phyloP scores from a whole-genome alignment of 805 yeast species.

The Alloascoidea hylecoeti region DNA sequence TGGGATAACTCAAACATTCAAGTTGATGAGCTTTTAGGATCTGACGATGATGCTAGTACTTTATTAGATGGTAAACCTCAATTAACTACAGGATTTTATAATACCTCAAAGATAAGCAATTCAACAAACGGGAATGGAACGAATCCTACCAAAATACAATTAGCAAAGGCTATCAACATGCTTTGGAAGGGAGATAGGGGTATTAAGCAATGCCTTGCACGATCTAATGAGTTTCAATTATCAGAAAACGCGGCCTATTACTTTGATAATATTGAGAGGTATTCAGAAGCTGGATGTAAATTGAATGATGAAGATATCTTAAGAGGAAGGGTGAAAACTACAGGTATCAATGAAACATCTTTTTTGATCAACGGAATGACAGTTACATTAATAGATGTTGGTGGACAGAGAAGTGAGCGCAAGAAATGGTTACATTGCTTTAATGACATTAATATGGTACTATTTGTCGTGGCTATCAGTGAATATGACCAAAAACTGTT shows the following conservation, averaged over 20 bases:
- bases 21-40: constrained; percentile 4
- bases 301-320: constrained; percentile 78
- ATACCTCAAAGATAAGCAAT: constrained; percentile 9
- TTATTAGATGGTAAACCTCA: neutral
- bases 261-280: constrained; percentile 56
- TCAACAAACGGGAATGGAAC: neutral
- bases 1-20: too few relatives aligned
- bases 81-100: constrained; percentile 6
- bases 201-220: constrained; percentile 37
- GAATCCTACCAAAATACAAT: constrained; percentile 23
- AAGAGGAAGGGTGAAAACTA: constrained; percentile 85
- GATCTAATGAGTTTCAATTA: constrained; percentile 68
- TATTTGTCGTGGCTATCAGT: constrained; percentile 79
- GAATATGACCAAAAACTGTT: constrained; percentile 88
- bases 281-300: constrained; percentile 47
- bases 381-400: constrained; percentile 79
- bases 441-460: constrained; percentile 75
- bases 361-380: constrained; percentile 52
- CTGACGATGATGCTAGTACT: constrained; percentile 7
- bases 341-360: constrained; percentile 83
- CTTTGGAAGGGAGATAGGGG: constrained; percentile 69
- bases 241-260: constrained; percentile 77
- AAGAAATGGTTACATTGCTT: constrained; percentile 93
- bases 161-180: constrained; percentile 55
- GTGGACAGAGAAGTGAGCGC: constrained; percentile 89